Conservation (phyloP, 2,329 filamentous ascomycete genomes). For the Fusarium sp. region DNA sequence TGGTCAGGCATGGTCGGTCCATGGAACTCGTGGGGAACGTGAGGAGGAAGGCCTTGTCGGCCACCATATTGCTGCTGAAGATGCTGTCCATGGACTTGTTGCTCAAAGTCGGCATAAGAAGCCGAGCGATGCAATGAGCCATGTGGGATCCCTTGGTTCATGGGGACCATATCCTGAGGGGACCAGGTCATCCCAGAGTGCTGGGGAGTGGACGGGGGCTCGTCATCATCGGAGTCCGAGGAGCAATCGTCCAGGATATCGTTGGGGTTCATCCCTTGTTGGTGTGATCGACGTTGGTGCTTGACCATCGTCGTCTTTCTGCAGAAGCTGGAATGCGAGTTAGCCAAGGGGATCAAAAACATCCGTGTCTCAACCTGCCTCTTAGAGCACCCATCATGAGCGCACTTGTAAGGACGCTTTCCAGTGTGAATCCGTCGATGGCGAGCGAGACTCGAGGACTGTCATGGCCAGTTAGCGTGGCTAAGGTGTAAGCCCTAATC, state of each 20-base stretch:
- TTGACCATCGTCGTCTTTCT: slow-evolving; percentile 80
- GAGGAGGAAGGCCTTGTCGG: slow-evolving; percentile 60
- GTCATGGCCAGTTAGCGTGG: slow-evolving; percentile 20
- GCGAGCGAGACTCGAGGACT: slow-evolving; percentile 75
- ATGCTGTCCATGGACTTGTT: slow-evolving; percentile 56
- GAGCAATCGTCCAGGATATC: slow-evolving; percentile 66
- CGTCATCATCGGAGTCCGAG: slow-evolving; percentile 69
- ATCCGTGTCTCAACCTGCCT: slow-evolving; percentile 56
- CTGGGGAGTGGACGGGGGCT: slow-evolving; percentile 70
- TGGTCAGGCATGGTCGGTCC: slow-evolving; percentile 57
- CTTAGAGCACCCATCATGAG: slow-evolving; percentile 71
- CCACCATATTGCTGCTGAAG: slow-evolving; percentile 57
- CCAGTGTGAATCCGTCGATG: slow-evolving; percentile 76
- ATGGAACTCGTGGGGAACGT: slow-evolving; percentile 58
- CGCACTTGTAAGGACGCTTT: slow-evolving; percentile 74
- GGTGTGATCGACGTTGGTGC: slow-evolving; percentile 72
- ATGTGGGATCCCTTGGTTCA: slow-evolving; percentile 52
- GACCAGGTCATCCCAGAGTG: slow-evolving; percentile 66
- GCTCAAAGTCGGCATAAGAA: slow-evolving; percentile 67
- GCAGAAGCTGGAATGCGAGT: slow-evolving; percentile 68
- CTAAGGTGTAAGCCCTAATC: not conserved
- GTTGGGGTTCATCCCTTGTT: slow-evolving; percentile 67
- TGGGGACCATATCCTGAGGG: slow-evolving; percentile 55
- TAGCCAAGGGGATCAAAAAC: slow-evolving; percentile 19
- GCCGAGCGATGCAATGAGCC: slow-evolving; percentile 62